Evolutionary conservation across 2,329 filamentous ascomycete species (phyloP).

Genomic region (Scleromitrula shiraiana): DNA sequence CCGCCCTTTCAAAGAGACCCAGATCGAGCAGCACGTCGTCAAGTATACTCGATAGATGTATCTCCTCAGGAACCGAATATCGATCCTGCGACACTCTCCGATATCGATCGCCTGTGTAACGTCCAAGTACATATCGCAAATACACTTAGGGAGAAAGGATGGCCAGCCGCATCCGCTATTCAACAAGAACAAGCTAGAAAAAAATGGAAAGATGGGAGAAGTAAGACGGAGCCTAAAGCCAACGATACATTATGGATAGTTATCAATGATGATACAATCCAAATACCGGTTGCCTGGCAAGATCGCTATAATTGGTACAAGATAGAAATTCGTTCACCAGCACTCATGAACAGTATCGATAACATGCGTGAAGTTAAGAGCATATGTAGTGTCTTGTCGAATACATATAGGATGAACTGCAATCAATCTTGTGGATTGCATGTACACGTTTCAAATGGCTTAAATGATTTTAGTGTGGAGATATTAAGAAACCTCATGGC

Average conservation of each 20-base stretch:
- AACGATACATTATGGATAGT: constrained; percentile 7
- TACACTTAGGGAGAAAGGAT: not conserved
- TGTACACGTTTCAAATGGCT: constrained; percentile 28
- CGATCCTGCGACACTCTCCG: not conserved
- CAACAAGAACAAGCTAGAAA: not conserved
- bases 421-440: constrained; percentile 26
- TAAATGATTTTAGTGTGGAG: constrained; percentile 17
- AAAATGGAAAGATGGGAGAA: not conserved
- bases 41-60: not conserved
- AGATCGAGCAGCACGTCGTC: constrained; percentile 6
- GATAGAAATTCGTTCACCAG: constrained; percentile 17
- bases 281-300: not conserved
- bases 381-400: constrained; percentile 9
- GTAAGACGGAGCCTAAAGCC: not conserved
- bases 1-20: constrained; percentile 7
- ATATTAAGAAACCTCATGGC: constrained; percentile 27
- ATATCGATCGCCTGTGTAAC: constrained; percentile 1
- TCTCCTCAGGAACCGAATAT: not conserved
- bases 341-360: constrained; percentile 7
- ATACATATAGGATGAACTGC: constrained; percentile 16
- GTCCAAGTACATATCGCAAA: constrained; percentile 6
- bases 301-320: constrained; percentile 11
- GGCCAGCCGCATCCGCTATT: constrained; percentile 3
- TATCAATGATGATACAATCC: constrained; percentile 8
- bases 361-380: constrained; percentile 9